These are phyloP conservation scores for Plasmodium gallinaceum DNA, from an alignment of 169 alveolate genomes.

Conservation along the genomic window DNA sequence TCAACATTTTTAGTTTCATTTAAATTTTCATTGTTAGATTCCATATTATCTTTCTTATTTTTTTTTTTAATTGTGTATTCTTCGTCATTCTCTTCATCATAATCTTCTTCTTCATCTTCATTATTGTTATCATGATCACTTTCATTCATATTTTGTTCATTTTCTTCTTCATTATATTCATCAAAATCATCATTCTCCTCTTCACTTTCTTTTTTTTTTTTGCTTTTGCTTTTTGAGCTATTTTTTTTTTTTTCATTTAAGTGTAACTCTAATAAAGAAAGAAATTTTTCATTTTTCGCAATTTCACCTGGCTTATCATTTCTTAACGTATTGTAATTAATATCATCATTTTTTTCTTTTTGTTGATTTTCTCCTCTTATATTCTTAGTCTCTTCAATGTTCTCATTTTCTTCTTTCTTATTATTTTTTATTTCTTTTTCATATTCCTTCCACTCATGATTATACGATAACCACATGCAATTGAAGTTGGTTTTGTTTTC, in stretches of 20 bases:
- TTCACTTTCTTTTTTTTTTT: constrained; percentile 10
- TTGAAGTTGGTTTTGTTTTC: constrained; percentile 43
- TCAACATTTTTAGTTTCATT: neutral
- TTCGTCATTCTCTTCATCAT: neutral
- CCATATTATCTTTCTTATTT: neutral
- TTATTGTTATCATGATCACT: constrained; percentile 4
- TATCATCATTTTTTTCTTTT: constrained; percentile 8
- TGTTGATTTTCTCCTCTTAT: neutral
- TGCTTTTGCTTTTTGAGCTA: constrained; percentile 3
- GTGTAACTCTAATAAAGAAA: constrained; percentile 36
- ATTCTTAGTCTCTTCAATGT: neutral
- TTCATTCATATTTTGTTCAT: constrained; percentile 17
- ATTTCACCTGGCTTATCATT: neutral
- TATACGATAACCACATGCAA: constrained; percentile 55
- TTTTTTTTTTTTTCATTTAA: constrained; percentile 35
- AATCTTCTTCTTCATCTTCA: constrained; percentile 1
- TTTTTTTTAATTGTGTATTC: neutral
- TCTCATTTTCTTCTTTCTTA: neutral
- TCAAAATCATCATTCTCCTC: constrained; percentile 21
- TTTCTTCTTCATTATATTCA: constrained; percentile 25
- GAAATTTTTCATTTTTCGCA: constrained; percentile 36
- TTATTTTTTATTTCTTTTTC: neutral
- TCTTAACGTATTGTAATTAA: constrained; percentile 28
- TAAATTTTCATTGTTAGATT: neutral
- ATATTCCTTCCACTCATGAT: constrained; percentile 18